A percentile compares a stretch with the other conserved stretches of the same genome.
These are phyloP conservation scores for Priceomyces castillae DNA, from an alignment of 805 yeast genomes.

Conservation along the genomic window DNA sequence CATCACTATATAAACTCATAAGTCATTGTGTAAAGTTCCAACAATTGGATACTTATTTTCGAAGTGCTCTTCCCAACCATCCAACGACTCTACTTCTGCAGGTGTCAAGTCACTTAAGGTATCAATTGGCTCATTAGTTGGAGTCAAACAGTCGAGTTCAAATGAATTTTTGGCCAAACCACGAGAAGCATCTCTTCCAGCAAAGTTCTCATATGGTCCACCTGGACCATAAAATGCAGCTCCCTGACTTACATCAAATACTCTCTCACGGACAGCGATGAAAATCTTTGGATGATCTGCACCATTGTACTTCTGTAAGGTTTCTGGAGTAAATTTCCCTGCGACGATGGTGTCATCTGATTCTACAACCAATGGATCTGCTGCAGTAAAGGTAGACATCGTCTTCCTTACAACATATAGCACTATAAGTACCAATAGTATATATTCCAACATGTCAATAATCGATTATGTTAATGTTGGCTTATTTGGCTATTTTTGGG, in stretches of 20 bases:
- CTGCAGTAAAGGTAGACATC: constrained; percentile 19
- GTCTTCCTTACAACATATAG: constrained; percentile 30
- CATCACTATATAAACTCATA: constrained; percentile 9
- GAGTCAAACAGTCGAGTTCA: constrained; percentile 61
- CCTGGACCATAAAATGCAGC: constrained; percentile 91
- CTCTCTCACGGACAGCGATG: constrained; percentile 81
- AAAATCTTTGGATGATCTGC: constrained; percentile 75
- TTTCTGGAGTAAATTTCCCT: constrained; percentile 67
- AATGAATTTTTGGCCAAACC: constrained; percentile 89
- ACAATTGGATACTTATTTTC: constrained; percentile 76
- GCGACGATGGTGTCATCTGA: constrained; percentile 31
- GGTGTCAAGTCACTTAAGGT: constrained; percentile 55
- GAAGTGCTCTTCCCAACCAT: constrained; percentile 85
- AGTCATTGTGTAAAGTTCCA: constrained; percentile 58
- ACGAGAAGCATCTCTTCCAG: constrained; percentile 93
- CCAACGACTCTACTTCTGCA: constrained; percentile 63
- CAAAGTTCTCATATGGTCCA: constrained; percentile 91
- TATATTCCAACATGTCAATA: constrained; percentile 22
- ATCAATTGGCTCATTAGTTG: constrained; percentile 78
- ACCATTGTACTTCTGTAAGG: constrained; percentile 77
- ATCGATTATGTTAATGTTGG: background rate
- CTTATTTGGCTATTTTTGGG: background rate
- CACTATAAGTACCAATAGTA: constrained; percentile 29
- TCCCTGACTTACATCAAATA: constrained; percentile 79
- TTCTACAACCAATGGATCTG: constrained; percentile 31